Base-by-base conservation (phyloP, 2,329 filamentous ascomycete genomes). In the Aspergillus ochraceoroseus region DNA sequence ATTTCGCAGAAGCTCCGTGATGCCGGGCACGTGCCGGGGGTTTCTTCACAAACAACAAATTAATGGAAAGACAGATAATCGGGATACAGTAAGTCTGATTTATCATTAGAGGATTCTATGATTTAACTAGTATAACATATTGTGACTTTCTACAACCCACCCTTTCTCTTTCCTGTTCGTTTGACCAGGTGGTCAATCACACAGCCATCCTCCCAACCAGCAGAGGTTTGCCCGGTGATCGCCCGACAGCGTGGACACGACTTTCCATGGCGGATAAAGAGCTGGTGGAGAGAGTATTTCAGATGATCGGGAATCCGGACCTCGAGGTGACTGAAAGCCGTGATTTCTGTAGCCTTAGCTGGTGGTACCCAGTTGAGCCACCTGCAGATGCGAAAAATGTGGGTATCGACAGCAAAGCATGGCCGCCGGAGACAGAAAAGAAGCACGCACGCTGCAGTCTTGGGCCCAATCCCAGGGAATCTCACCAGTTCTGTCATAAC, bases 391-490 rank as follows among this genome's bases (percentile, higher is more conserved):
- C 79, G 74, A 54, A 81, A 82, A 44, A 82, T 78, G 57, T 83
- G 79, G 1, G 79, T 83, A 49, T 83, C 79, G 6, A 82, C 79
- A 0, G 79, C 79, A 48, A 83, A 82, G 39, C 70, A 74, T 2
- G 79, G 78, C 0, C 78, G 71, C 51, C 78, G 76, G 5, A 83
- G 68, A 53, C 79, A 82, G 63, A 83, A 82, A 2, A 82, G 68
- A 5, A 79, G 62, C 3, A 83, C 79, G 48, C 79, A 83, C 2
- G 76, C 77, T 2, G 79, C 79, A 0, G 79, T 82, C 54, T 83
- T 83, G n/a, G 75, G 73, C 0, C 79, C 79, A 30, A 83, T 80
- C 3, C 79, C 79, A 1, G 77, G 77, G 46, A 75, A 81, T 18
- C 72, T 73, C 18, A 75, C 67, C 38, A 82, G 65, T 35, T 75